A percentile compares a stretch with the other conserved stretches of the same genome.
Evolutionary conservation across 108 stramenopile species (phyloP).

Genomic region (Pseudonitzschia pungens): DNA sequence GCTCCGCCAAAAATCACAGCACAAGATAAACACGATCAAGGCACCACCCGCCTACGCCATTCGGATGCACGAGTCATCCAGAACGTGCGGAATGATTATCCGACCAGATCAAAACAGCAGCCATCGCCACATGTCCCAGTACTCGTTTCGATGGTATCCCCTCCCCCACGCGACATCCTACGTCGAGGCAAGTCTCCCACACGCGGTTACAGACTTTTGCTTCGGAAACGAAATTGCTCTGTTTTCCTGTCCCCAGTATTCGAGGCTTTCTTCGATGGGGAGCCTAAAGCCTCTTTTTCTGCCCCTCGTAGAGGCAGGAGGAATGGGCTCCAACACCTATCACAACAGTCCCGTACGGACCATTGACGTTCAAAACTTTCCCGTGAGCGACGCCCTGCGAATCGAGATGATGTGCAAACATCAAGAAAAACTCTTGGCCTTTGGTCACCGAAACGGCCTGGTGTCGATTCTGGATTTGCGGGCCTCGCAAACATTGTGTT

Average conservation of each 20-base stretch:
- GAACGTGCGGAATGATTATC: slow-evolving; percentile 18
- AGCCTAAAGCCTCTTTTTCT: slow-evolving; percentile 19
- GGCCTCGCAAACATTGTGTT: slow-evolving; percentile 14
- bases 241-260: slow-evolving; percentile 25
- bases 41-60: slow-evolving; percentile 25
- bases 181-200: slow-evolving; percentile 16
- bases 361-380: slow-evolving; percentile 30
- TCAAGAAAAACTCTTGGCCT: slow-evolving; percentile 30
- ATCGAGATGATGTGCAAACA: slow-evolving; percentile 34
- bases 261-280: not conserved
- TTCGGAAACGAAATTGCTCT: slow-evolving; percentile 31
- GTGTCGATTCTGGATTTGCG: slow-evolving; percentile 39
- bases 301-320: slow-evolving; percentile 15
- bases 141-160: slow-evolving; percentile 29
- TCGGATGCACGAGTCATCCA: slow-evolving; percentile 32
- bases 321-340: not conserved
- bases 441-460: slow-evolving; percentile 43
- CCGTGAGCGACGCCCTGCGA: slow-evolving; percentile 32
- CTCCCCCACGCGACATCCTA: slow-evolving; percentile 23
- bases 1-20: not conserved
- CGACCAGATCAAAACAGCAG: not conserved
- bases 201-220: slow-evolving; percentile 27
- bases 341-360: slow-evolving; percentile 9
- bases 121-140: not conserved
- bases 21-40: slow-evolving; percentile 19